Conservation (phyloP, 1,139 yeast genomes). For the Debaryomycetaceae sp. region DNA sequence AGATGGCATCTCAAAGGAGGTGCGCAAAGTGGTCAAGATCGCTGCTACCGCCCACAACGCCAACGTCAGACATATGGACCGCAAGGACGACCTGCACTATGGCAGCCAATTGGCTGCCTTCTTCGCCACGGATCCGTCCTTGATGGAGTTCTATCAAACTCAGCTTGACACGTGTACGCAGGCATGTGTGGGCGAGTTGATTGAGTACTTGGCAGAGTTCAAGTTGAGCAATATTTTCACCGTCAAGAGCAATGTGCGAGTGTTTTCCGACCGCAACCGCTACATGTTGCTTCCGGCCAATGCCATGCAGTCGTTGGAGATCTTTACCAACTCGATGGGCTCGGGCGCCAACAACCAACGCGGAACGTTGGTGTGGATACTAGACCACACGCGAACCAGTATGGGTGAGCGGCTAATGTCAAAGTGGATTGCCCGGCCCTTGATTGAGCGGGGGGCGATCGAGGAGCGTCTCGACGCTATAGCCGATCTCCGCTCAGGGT, state of each 20-base stretch:
- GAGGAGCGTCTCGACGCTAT: conserved; percentile 62
- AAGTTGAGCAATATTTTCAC: conserved; percentile 54
- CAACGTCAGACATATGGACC: conserved; percentile 10
- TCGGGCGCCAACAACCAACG: conserved; percentile 17
- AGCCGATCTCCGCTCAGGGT: conserved; percentile 44
- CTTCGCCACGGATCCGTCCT: conserved; percentile 10
- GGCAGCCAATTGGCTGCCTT: conserved; percentile 8
- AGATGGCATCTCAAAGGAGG: conserved; percentile 26
- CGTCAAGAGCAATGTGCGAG: conserved; percentile 41
- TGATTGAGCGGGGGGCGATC: conserved; percentile 49
- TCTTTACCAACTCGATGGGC: conserved; percentile 64
- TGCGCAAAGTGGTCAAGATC: conserved; percentile 17
- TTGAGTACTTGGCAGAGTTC: conserved; percentile 58
- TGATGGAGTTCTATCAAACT: conserved; percentile 22
- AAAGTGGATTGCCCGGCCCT: conserved; percentile 75
- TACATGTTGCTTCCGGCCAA: conserved; percentile 68
- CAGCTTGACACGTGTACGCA: conserved; percentile 25
- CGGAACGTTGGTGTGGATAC: conserved; percentile 77
- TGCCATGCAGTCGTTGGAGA: conserved; percentile 67
- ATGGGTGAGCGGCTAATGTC: conserved; percentile 67
- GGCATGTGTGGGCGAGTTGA: conserved; percentile 45
- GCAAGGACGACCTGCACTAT: conserved; percentile 9
- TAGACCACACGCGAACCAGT: conserved; percentile 75
- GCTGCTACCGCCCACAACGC: conserved; percentile 14
- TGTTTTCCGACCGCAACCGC: conserved; percentile 44